Base-by-base conservation (phyloP, 768 basidiomycete genomes). In the Lentinula sp. region DNA sequence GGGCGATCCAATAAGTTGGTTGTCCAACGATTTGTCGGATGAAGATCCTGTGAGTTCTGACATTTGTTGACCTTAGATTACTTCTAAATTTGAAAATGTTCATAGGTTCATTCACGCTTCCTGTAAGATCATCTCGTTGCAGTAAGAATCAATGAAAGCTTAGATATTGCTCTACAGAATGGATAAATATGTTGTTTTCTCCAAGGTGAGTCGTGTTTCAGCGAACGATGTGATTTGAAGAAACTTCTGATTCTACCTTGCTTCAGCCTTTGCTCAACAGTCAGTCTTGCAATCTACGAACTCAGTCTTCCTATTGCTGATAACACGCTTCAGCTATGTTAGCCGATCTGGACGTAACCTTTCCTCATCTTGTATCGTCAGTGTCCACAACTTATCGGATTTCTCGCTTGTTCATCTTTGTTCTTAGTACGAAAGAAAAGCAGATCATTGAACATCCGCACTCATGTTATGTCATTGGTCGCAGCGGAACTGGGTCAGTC, bases 401-500 rank as follows among this genome's bases (percentile, higher is more conserved):
- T 31, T 53, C 3, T 35, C 59, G 16, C 43, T 4, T 35, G 52
- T 16, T 60, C 13, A 48, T 48, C 54, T 39, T 39, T n/a, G 1
- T 28, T 45, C 45, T 0, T 57, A 80, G 79, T 6, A 69, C 78
- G 0, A 72, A 78, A 50, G 84, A 88, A 65, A 77, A 78, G 65
- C 74, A 71, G 63, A 85, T 89, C 11, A 80, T 87, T 16, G 80
- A 87, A 48, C 80, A 87, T 64, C 73, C 73, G 0, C 73, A 78
- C 5, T 87, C 87, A 0, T 88, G 84, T 63, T 87, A 84, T 67
- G 85, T 89, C 34, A 68, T 88, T 8, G 87, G 88, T 0, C 75
- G 89, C 28, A 89, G 88, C 65, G 89, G 89, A 2, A 90, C 89
- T 0, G 89, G 88, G 88, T 88, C 65, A 11, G 77, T 59, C 6